Base-by-base conservation (phyloP, 768 basidiomycete species). In the Rhizopogon roseolus region DNA sequence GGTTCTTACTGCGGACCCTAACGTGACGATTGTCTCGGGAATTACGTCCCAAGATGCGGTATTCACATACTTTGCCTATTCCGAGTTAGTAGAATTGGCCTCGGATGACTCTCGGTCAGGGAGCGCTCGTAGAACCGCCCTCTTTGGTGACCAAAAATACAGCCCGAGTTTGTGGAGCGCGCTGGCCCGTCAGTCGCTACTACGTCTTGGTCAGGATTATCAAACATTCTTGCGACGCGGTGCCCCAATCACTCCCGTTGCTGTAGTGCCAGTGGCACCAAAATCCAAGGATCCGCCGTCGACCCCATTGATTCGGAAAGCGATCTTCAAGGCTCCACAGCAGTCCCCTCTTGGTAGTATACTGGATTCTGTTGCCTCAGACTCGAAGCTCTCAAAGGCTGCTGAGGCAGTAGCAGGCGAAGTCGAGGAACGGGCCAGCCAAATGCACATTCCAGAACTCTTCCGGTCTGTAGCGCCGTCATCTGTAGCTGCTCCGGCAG, bases 71-170 rank as follows among this genome's bases (percentile, higher is more conserved):
- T 81, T 85, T 56, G 88, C 89, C 0, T 88, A 82, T 60, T 69
- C 76, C 0, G 89, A 91, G 56, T 73, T 93, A 39, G 67, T 67
- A 9, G 71, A 73, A 4, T 61, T 88, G 10, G 76, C 84, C 0
- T 64, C 68, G n/a, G 77, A 77, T 19, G 66, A 67, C 5, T 72
- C 75, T 4, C 43, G 76, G 3, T 59, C 71, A 1, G 76, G 76
- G 0, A 63, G 70, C 10, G 63, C 76, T 0, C 76, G 75, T 34
- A 76, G 86, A 10, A 75, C 76, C 0, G 75, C 79, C 0, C 62
- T 90, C 1, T 90, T 89, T 60, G 76, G 76, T 0, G 88, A 90
- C 59, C 84, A 86, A 61, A 86, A 85, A 59, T 80, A 81, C 49
- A 74, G 71, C 7, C 84, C 83, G 0, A 81, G 71, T 49, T 67